Percentiles rank a stretch among this genome's conserved stretches.
phyloP scores from a whole-genome alignment of 495 filamentous ascomycete species.

The Podospora anserina region DNA sequence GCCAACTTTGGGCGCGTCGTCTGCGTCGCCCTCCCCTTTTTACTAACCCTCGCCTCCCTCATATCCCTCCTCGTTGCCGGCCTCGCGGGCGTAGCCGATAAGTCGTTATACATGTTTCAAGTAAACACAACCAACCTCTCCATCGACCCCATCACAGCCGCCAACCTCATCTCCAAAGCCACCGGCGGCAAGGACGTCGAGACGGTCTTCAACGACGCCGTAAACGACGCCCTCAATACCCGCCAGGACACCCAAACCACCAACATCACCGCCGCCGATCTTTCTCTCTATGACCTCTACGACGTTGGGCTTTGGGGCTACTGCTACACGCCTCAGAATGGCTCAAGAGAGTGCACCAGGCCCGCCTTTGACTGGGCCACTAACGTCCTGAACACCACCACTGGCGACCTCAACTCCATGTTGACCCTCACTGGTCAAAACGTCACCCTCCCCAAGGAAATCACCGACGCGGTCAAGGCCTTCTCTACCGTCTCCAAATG shows the following conservation, averaged over 20 bases:
- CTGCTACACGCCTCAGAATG: constrained; percentile 57
- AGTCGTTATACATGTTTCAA: constrained; percentile 69
- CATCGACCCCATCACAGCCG: constrained; percentile 33
- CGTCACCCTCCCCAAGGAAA: constrained; percentile 56
- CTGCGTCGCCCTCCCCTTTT: constrained; percentile 79
- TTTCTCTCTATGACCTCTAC: constrained; percentile 73
- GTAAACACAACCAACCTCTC: constrained; percentile 54
- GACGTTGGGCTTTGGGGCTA: constrained; percentile 82
- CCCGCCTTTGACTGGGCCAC: constrained; percentile 76
- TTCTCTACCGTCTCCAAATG: constrained; percentile 73
- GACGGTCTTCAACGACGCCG: constrained; percentile 14
- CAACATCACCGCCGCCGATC: constrained; percentile 51
- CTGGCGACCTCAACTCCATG: constrained; percentile 47
- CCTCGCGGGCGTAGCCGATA: constrained; percentile 66
- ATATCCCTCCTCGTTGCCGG: constrained; percentile 71
- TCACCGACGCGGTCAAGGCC: constrained; percentile 62
- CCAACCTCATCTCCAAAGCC: constrained; percentile 21
- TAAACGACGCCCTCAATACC: constrained; percentile 18
- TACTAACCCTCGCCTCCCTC: constrained; percentile 67
- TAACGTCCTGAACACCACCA: constrained; percentile 54
- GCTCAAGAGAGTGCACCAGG: constrained; percentile 55
- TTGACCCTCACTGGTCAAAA: constrained; percentile 36
- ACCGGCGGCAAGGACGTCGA: constrained; percentile 11
- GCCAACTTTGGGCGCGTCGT: constrained; percentile 62
- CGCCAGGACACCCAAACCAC: constrained; percentile 19